Base-by-base conservation (phyloP, 768 basidiomycete genomes). In the Hydnomerulius pinastri region DNA sequence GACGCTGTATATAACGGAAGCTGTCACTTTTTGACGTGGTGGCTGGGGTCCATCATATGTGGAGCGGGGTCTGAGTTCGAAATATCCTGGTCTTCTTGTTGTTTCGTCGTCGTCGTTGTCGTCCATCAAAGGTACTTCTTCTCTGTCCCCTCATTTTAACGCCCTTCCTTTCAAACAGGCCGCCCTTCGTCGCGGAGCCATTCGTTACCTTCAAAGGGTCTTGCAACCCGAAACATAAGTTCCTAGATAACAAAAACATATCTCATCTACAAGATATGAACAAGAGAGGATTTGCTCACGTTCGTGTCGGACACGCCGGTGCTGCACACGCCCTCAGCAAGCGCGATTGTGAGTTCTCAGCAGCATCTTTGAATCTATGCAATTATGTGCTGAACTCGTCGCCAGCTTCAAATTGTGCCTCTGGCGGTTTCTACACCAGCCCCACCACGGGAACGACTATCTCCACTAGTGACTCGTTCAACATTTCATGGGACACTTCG, bases 401-500 rank as follows among this genome's bases (percentile, higher is more conserved):
- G 20, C 12, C 40, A 81, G 79, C 66, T 25, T n/a, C n/a, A n/a
- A n/a, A n/a, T n/a, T 88, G 86, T 64, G 37, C 61, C 1, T 77
- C 73, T 2, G 86, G 86, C 33, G 80, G 78, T 0, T 81, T 90
- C 62, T 87, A 87, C 72, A 75, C 65, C 30, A 64, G 73, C 6
- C 88, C 88, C 1, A 67, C 75, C 3, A 70, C 73, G 17, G 77
- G 77, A 8, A 65, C 73, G 35, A 65, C 68, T 10, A 52, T 89
- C 42, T 70, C 81, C 54, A 72, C 77, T 1, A 66, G 75, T 9
- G 51, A 74, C 10, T 73, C 83, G 2, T 58, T 91, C 55, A 71
- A 74, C 43, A 77, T 91, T 53, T 57, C 75, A 38, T 91, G 90
- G 90, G 77, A 88, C 61, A 66, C 78, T 0, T 70, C 80, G 29